Evolutionary conservation across 163 green algal species (phyloP).

Genomic region (Volvox carteri): DNA sequence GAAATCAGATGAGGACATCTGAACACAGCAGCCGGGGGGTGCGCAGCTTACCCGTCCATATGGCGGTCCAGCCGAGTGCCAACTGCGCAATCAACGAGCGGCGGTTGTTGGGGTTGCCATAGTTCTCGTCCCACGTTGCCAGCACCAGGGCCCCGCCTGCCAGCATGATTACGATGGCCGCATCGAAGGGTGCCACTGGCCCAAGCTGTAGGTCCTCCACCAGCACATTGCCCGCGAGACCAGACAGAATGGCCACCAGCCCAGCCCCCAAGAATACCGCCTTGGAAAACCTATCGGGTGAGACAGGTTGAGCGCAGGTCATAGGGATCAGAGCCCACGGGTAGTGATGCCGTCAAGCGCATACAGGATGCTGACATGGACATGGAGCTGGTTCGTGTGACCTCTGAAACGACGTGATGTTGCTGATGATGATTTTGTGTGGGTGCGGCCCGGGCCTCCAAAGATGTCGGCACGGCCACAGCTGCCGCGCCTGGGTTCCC

Average conservation of each 20-base stretch:
- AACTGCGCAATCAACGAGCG: not conserved
- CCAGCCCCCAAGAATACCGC: slow-evolving; percentile 97
- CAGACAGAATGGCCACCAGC: slow-evolving; percentile 83
- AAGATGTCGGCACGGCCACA: too few species aligned
- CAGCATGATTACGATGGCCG: slow-evolving; percentile 82
- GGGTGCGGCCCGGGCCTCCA: too few species aligned
- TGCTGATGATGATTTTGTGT: too few species aligned
- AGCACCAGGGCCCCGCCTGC: slow-evolving; percentile 84
- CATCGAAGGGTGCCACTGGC: slow-evolving; percentile 96
- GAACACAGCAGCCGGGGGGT: too few species aligned
- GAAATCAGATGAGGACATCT: too few species aligned
- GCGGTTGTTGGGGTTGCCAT: slow-evolving; percentile 67
- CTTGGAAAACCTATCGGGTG: slow-evolving; percentile 41
- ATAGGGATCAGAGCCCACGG: too few species aligned
- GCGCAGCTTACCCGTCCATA: slow-evolving; percentile 8
- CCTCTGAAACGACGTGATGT: too few species aligned
- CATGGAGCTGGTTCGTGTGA: too few species aligned
- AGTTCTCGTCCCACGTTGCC: slow-evolving; percentile 94
- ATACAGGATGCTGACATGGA: too few species aligned
- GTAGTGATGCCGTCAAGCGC: too few species aligned
- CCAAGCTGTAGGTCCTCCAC: slow-evolving; percentile 86
- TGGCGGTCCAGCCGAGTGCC: slow-evolving; percentile 17
- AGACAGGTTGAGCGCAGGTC: too few species aligned
- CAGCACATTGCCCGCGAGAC: slow-evolving; percentile 91
- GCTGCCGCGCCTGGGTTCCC: too few species aligned